Evolutionary conservation across 2,329 filamentous ascomycete genomes (phyloP), one percentile per base, ranked within the genome.

Genomic region (Arthrinium phaeospermum): DNA sequence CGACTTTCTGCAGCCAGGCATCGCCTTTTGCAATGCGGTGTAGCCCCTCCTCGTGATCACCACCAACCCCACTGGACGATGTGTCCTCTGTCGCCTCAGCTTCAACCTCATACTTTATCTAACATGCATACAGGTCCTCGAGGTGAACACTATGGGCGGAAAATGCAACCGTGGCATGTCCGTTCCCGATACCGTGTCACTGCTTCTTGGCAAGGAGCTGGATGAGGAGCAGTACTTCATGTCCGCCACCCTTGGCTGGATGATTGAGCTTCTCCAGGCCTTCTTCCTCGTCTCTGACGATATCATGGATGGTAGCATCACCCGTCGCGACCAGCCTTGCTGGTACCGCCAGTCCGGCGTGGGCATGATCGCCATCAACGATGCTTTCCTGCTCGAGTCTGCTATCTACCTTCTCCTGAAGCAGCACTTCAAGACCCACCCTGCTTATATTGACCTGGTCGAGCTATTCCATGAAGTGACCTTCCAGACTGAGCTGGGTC

Each of bases 101-200:
- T 37, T 10, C 30, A 22, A 37, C 34, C 30, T 34, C 34, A 5
- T n/a, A n/a, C 57, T 41, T 27, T 34, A 22, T 72, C 75, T 80
- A 71, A 79, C 72, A 67, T 49, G 45, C 67, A 70, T 71, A 49
- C 70, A 98, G 94, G 92, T 89, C 74, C 89, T 98, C 79, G 90
- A 95, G 81, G 89, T 91, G 85, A 99, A 99, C 86, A 91, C 94
- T 8, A 86, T 96, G 71, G 96, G 96, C 78, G 96, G 96, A 81
- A 99, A 99, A 88, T 98, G 95, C 87, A 99, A 99, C 87, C 94
- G 96, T 80, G 96, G 96, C 85, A 97, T 99, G 91, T 98, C 95
- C 68, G 96, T 98, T 73, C 93, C 96, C 77, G 96, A 99, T 85
- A 96, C 95, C 67, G 91, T 92, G 76, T 92, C 94, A 76, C 87